Evolutionary conservation across 805 yeast species (phyloP).

Genomic region (Candida loeiensis): DNA sequence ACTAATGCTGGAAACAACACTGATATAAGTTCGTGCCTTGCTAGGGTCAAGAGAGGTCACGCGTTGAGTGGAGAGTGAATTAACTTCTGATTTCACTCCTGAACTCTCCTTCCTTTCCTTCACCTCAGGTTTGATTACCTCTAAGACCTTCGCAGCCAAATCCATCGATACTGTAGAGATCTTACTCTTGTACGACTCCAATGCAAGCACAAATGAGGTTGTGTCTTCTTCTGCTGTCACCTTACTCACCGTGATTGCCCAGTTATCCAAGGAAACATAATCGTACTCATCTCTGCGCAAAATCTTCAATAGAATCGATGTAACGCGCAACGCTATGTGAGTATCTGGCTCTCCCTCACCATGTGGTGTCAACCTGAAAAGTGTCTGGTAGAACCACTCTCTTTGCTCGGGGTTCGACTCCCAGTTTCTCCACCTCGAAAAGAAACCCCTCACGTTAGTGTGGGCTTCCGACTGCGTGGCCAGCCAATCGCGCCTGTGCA

Average conservation of each 20-base stretch:
- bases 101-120: too few species aligned
- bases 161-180: constrained; percentile 15
- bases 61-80: too few species aligned
- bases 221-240: neutral
- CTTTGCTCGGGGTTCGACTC: constrained; percentile 67
- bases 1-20: constrained; percentile 1
- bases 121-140: too few species aligned
- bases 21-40: neutral
- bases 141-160: neutral
- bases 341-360: neutral
- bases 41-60: too few species aligned
- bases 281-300: constrained; percentile 12
- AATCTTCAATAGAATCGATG: constrained; percentile 6
- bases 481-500: constrained; percentile 31
- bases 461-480: constrained; percentile 38
- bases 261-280: constrained; percentile 14
- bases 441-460: constrained; percentile 52
- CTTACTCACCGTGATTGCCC: constrained; percentile 1
- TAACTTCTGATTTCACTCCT: neutral
- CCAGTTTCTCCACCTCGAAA: constrained; percentile 88
- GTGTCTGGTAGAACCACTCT: constrained; percentile 50
- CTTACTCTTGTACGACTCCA: constrained; percentile 19
- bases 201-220: neutral
- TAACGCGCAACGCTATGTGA: neutral
- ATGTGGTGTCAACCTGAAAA: constrained; percentile 36